Conservation (phyloP, 2,329 filamentous ascomycete species). For the Cladophialophora psammophila region DNA sequence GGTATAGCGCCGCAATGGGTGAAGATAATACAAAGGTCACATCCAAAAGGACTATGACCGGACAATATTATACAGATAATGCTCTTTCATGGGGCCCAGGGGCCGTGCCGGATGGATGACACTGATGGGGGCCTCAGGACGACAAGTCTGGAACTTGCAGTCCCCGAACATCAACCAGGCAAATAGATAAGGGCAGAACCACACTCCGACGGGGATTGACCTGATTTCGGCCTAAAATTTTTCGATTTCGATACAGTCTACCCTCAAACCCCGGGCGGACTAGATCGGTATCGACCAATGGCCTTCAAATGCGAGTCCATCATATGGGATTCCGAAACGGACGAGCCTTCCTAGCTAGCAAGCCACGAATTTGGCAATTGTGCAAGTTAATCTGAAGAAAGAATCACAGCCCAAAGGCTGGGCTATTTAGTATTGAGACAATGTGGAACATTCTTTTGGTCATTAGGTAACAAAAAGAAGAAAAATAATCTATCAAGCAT, state of each 20-base stretch:
- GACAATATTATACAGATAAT: constrained; percentile 6
- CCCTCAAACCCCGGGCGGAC: neutral
- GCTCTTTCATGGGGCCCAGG: neutral
- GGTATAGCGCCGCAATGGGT: neutral
- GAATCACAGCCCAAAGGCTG: neutral
- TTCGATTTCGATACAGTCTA: neutral
- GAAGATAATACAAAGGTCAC: neutral
- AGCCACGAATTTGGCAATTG: neutral
- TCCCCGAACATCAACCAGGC: neutral
- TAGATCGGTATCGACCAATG: neutral
- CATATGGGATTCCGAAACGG: neutral
- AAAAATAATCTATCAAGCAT: constrained; percentile 2
- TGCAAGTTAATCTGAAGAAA: neutral
- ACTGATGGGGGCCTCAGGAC: neutral
- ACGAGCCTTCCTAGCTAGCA: neutral
- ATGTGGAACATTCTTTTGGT: neutral
- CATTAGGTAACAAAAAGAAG: neutral
- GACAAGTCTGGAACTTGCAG: neutral
- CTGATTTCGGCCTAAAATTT: neutral
- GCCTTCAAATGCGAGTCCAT: neutral
- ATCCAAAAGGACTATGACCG: neutral
- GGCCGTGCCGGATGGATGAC: neutral
- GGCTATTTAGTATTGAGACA: neutral
- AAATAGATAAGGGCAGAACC: constrained; percentile 1
- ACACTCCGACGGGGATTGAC: constrained; percentile 7